A percentile compares a stretch with the other conserved stretches of the same genome.
Conservation (phyloP, 495 filamentous ascomycete genomes). For the Neurospora terricola region DNA sequence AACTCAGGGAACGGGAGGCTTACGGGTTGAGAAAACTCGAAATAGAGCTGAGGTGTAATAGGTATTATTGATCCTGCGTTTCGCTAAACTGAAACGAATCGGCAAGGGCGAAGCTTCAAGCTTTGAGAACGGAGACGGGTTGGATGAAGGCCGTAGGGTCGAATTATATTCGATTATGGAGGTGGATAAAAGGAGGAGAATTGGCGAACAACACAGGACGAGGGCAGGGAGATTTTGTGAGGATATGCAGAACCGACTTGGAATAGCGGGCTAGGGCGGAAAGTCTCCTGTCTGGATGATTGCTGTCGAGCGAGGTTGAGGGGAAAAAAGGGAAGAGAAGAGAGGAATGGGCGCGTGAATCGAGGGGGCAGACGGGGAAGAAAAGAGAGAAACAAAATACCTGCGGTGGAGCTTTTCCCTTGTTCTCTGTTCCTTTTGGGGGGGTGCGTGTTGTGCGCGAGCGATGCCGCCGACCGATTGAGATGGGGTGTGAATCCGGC, state of each 20-base stretch:
- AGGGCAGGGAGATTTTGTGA: constrained; percentile 2
- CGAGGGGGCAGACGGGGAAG: neutral
- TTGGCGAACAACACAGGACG: constrained; percentile 26
- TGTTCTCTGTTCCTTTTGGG: neutral
- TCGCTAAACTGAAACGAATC: neutral
- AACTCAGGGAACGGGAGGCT: neutral
- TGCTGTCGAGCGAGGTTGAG: constrained; percentile 25
- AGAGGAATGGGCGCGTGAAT: neutral
- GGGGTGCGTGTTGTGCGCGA: neutral
- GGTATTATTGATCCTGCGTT: neutral
- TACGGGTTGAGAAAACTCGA: neutral
- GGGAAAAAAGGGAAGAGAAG: constrained; percentile 11
- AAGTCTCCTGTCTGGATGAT: constrained; percentile 15
- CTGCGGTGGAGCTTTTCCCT: neutral
- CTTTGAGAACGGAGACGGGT: neutral
- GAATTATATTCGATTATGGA: neutral
- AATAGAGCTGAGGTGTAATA: neutral
- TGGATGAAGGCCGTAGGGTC: neutral
- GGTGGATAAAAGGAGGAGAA: neutral
- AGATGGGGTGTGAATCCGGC: neutral
- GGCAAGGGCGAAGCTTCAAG: neutral
- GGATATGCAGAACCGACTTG: constrained; percentile 10
- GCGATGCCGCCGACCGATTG: neutral
- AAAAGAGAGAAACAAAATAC: constrained; percentile 6
- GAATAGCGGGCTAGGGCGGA: constrained; percentile 5